Percentiles rank a stretch among this genome's conserved stretches.
Evolutionary conservation across 768 basidiomycete genomes (phyloP).

Genomic region (Lyophyllum atratum): DNA sequence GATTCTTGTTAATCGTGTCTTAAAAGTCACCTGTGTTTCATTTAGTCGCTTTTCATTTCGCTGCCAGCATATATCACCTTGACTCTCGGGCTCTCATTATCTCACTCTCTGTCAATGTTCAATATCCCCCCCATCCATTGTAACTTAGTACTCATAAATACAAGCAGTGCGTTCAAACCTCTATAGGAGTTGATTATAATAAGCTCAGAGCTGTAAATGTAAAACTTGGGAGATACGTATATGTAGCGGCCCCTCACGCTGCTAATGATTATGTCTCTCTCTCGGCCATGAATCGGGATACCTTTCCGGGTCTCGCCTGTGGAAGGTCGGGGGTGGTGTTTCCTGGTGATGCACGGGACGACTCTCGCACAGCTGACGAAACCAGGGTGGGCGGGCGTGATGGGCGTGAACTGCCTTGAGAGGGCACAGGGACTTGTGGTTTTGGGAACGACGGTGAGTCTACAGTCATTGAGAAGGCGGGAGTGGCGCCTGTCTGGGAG

Average conservation of each 20-base stretch:
- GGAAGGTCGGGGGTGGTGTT: background rate
- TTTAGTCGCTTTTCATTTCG: conserved; percentile 8
- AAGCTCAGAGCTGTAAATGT: too few relatives aligned
- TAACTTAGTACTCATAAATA: conserved; percentile 22
- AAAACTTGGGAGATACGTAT: too few relatives aligned
- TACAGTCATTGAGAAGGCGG: conserved; percentile 11
- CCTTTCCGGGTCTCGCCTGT: conserved; percentile 8
- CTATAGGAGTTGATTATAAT: too few relatives aligned
- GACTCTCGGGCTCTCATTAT: conserved; percentile 3
- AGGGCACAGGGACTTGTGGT: background rate
- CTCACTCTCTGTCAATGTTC: conserved; percentile 11
- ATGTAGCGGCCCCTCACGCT: too few relatives aligned
- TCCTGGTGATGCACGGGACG: background rate
- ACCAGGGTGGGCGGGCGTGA: conserved; percentile 10
- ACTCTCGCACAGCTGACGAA: conserved; percentile 9
- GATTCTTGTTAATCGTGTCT: background rate
- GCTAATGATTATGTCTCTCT: conserved; percentile 12
- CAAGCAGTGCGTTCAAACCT: conserved; percentile 17
- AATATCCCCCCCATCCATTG: conserved; percentile 21
- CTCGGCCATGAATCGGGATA: conserved; percentile 38
- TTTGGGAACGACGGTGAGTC: conserved; percentile 21
- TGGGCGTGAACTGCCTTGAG: conserved; percentile 2
- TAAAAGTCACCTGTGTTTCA: conserved; percentile 8
- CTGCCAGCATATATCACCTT: conserved; percentile 8
- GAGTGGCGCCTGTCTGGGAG: background rate